Evolutionary conservation across 2,329 filamentous ascomycete species (phyloP).

Genomic region (Ampelomyces quisqualis): DNA sequence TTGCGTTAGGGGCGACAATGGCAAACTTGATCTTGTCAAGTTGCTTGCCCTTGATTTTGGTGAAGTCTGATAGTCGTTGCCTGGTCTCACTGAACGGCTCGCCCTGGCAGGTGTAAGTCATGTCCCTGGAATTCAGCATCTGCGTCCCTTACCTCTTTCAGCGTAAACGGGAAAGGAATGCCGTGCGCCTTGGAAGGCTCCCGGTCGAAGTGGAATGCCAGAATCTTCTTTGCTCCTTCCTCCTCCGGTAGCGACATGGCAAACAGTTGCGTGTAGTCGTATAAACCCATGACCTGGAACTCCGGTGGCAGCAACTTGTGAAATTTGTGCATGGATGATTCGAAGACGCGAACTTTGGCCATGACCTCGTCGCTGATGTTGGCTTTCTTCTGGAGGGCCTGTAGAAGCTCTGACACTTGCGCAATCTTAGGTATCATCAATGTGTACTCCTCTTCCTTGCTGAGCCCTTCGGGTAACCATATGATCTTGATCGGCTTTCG

Average conservation of each 20-base stretch:
- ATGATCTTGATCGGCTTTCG: constrained; percentile 84
- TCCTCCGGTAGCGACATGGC: constrained; percentile 79
- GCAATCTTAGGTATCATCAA: constrained; percentile 86
- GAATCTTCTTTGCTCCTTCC: constrained; percentile 66
- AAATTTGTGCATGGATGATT: constrained; percentile 79
- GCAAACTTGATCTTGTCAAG: constrained; percentile 99
- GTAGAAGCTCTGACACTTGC: constrained; percentile 73
- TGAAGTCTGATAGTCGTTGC: constrained; percentile 88
- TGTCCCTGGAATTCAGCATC: background rate
- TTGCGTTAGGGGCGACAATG: constrained; percentile 70
- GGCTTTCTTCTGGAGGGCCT: constrained; percentile 75
- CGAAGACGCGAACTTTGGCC: constrained; percentile 75
- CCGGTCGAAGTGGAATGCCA: constrained; percentile 89
- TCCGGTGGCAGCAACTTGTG: constrained; percentile 73
- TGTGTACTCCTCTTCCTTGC: constrained; percentile 84
- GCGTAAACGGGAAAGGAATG: constrained; percentile 84
- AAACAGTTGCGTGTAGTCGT: constrained; percentile 80
- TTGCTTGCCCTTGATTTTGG: constrained; percentile 94
- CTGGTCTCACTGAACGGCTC: constrained; percentile 90
- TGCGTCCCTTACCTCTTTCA: constrained; percentile 66
- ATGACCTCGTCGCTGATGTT: constrained; percentile 74
- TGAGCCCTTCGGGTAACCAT: constrained; percentile 85
- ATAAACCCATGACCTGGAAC: constrained; percentile 75
- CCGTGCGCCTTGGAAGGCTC: constrained; percentile 83
- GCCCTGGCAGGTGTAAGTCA: constrained; percentile 54